A percentile compares a stretch with the other conserved stretches of the same genome.
phyloP scores from a whole-genome alignment of 768 basidiomycete species.

The Lactifluus volemus region DNA sequence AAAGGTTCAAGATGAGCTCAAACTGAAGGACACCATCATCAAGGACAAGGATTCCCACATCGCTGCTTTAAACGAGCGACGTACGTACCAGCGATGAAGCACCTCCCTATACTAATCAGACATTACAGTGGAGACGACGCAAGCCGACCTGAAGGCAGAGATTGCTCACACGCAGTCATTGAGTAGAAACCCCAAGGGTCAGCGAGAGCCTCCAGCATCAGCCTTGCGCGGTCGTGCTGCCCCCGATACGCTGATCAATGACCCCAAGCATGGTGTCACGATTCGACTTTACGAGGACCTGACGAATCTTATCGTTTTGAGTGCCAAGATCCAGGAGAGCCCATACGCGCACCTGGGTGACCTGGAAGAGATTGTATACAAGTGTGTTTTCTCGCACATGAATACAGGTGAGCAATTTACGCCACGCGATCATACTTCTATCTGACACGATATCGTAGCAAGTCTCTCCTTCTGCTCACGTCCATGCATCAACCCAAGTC shows the following conservation, averaged over 20 bases:
- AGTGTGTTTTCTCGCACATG: slow-evolving; percentile 54
- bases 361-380: slow-evolving; percentile 52
- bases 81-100: slow-evolving; percentile 31
- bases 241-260: slow-evolving; percentile 32
- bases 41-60: slow-evolving; percentile 40
- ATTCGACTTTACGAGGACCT: slow-evolving; percentile 80
- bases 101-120: background rate
- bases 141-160: slow-evolving; percentile 52
- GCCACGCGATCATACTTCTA: background rate
- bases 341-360: slow-evolving; percentile 30
- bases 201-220: slow-evolving; percentile 34
- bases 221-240: slow-evolving; percentile 29
- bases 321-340: slow-evolving; percentile 42
- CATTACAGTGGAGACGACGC: slow-evolving; percentile 40
- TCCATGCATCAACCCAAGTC: slow-evolving; percentile 7
- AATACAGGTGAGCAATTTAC: background rate
- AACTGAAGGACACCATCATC: slow-evolving; percentile 35
- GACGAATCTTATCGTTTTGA: slow-evolving; percentile 67
- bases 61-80: slow-evolving; percentile 35
- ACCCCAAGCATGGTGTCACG: slow-evolving; percentile 50
- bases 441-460: background rate
- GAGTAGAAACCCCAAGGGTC: slow-evolving; percentile 28
- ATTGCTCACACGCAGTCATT: slow-evolving; percentile 45
- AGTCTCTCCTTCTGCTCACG: slow-evolving; percentile 38
- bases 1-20: slow-evolving; percentile 35